phyloP scores from a whole-genome alignment of 129 eudicot genomes.

The Ambrosia trifida region DNA sequence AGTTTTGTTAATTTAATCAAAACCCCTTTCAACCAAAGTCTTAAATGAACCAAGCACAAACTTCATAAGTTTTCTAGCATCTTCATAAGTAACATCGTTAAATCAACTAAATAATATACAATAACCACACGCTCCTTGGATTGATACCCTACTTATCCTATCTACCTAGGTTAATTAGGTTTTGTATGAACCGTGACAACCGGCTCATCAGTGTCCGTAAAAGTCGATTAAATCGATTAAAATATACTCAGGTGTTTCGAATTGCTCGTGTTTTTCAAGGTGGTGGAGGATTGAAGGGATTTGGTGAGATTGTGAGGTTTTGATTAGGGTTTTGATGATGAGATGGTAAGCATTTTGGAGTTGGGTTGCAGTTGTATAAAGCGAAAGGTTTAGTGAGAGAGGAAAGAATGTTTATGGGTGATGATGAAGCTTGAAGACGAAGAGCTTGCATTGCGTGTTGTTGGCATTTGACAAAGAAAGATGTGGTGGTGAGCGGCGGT shows the following conservation, averaged over 20 bases:
- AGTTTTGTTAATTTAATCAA: too few relatives aligned
- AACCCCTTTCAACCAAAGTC: too few relatives aligned
- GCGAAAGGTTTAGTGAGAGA: slow-evolving; percentile 47
- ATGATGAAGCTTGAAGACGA: slow-evolving; percentile 28
- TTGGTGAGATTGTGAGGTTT: slow-evolving; percentile 41
- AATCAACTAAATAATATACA: too few relatives aligned
- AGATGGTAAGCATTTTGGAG: slow-evolving; percentile 66
- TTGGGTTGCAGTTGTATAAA: slow-evolving; percentile 52
- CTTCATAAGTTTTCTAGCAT: too few relatives aligned
- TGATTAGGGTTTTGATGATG: slow-evolving; percentile 53
- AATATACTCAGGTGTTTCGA: slow-evolving; percentile 66
- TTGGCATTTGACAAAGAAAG: too few relatives aligned
- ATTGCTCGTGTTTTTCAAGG: slow-evolving; percentile 50
- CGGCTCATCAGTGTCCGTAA: slow-evolving; percentile 46
- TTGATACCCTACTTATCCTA: too few relatives aligned
- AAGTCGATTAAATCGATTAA: slow-evolving; percentile 60
- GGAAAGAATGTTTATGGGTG: slow-evolving; percentile 41
- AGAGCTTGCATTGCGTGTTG: slow-evolving; percentile 53
- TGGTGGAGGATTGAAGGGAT: slow-evolving; percentile 44
- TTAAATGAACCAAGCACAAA: too few relatives aligned
- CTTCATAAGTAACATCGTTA: too few relatives aligned
- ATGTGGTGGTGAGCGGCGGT: too few relatives aligned
- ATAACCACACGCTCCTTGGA: too few relatives aligned
- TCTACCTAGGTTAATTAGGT: too few relatives aligned
- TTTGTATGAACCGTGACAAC: too few relatives aligned